Evolutionary conservation across 2,329 filamentous ascomycete species (phyloP), one percentile per base, ranked within the genome.

Genomic region (Pseudopithomyces maydicus): DNA sequence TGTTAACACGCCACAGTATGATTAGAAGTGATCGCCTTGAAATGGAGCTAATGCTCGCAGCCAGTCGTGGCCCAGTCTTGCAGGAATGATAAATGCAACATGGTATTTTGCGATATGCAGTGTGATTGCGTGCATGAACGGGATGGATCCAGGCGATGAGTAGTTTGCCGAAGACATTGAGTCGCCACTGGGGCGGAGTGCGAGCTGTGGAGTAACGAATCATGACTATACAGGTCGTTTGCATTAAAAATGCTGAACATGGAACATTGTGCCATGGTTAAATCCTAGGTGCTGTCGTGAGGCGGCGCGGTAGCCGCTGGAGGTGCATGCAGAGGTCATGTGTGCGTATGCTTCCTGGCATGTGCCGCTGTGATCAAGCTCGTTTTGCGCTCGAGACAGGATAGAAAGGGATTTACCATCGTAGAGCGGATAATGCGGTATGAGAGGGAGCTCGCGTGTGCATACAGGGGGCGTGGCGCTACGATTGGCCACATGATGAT

Each of bases 31-130:
- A 20, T 20, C 12, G 35, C n/a, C 47, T 41, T 20, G 26, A 51
- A 51, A 38, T 42, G 26, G 54, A 58, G 52, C 51, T 54, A 45
- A 54, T 36, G 35, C 47, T 41, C 8, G 22, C 22, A 50, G 22
- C 6, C 8, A 29, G 47, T 22, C 39, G 22, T 41, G 14, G 35
- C n/a, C n/a, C 20, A 50, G 47, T 22, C 48, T 29, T 29, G 53
- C 43, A 56, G 49, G 46, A 55, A 47, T 12, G 19, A 14, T 29
- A 15, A 29, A 44, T 33, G 20, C 44, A 29, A 49, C 33, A 50
- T 46, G 35, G 35, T 57, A 51, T 46, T 38, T 56, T 60, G 62
- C 57, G 58, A 44, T 39, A 60, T 62, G 64, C 58, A 62, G 45
- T 55, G 59, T 63, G 51, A 63, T 43, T 42, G 47, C 50, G 48